A percentile compares a stretch with the other conserved stretches of the same genome.
Conservation (phyloP, 2,329 filamentous ascomycete genomes). For the Diplodia intermedia region DNA sequence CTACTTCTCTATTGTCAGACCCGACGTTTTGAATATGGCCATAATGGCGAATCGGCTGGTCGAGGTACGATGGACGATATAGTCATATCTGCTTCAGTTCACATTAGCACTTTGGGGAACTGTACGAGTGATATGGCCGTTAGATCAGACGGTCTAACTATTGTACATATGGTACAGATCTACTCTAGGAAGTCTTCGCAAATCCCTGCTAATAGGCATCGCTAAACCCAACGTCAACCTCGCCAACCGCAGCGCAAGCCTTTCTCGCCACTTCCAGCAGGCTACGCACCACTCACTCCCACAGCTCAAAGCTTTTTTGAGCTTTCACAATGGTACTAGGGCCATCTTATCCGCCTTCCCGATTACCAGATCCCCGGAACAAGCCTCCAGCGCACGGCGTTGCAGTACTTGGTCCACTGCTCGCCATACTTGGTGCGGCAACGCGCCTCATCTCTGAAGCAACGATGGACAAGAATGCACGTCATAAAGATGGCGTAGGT, state of each 20-base stretch:
- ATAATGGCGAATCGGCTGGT: too few species aligned
- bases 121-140: neutral
- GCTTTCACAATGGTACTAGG: too few species aligned
- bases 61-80: neutral
- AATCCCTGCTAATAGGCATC: conserved; percentile 6
- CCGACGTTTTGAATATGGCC: too few species aligned
- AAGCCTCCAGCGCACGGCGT: conserved; percentile 52
- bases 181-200: conserved; percentile 20
- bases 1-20: too few species aligned
- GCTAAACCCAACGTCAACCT: conserved; percentile 6
- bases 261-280: neutral
- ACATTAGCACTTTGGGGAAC: neutral
- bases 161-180: neutral
- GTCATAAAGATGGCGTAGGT: conserved; percentile 57
- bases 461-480: conserved; percentile 54
- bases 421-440: conserved; percentile 56
- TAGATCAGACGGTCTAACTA: neutral
- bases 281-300: neutral
- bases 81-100: neutral
- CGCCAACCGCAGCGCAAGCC: neutral
- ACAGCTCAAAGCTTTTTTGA: neutral
- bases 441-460: conserved; percentile 55
- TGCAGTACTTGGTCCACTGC: conserved; percentile 55
- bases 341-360: neutral
- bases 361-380: conserved; percentile 48